phyloP scores from a whole-genome alignment of 495 filamentous ascomycete genomes.

The Penicillium soppii region DNA sequence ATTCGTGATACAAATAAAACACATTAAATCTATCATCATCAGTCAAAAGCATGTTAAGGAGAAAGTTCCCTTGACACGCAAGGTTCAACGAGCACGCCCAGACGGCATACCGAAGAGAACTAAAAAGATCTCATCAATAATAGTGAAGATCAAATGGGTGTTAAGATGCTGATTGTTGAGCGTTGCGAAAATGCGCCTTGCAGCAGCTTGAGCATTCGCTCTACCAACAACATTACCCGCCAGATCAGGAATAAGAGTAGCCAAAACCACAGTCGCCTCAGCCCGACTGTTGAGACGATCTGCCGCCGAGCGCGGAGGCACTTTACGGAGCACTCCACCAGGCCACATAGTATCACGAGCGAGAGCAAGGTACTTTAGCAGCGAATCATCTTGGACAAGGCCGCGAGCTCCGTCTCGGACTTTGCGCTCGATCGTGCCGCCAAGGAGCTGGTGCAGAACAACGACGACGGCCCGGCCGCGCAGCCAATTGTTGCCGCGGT shows the following conservation, averaged over 20 bases:
- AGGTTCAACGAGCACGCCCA: slow-evolving; percentile 15
- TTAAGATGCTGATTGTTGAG: slow-evolving; percentile 72
- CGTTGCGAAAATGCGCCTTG: slow-evolving; percentile 74
- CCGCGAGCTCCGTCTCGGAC: slow-evolving; percentile 75
- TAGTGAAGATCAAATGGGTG: slow-evolving; percentile 73
- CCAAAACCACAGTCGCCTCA: slow-evolving; percentile 78
- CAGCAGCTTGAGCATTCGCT: slow-evolving; percentile 80
- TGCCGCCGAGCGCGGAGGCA: slow-evolving; percentile 50
- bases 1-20: too few species aligned
- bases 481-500: slow-evolving; percentile 89
- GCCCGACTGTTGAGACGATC: slow-evolving; percentile 67
- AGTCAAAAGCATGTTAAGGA: too few species aligned
- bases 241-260: slow-evolving; percentile 76
- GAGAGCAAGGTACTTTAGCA: slow-evolving; percentile 71
- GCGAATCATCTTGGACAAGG: slow-evolving; percentile 70
- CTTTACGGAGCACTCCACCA: slow-evolving; percentile 55
- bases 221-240: slow-evolving; percentile 83
- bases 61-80: neutral
- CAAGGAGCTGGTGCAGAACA: slow-evolving; percentile 69
- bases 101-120: slow-evolving; percentile 62
- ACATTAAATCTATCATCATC: too few species aligned
- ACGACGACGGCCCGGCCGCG: slow-evolving; percentile 92
- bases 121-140: slow-evolving; percentile 75
- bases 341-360: slow-evolving; percentile 80
- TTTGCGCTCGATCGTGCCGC: slow-evolving; percentile 88